Conservation (phyloP, 768 basidiomycete species). For the Naematelia aurantialba region DNA sequence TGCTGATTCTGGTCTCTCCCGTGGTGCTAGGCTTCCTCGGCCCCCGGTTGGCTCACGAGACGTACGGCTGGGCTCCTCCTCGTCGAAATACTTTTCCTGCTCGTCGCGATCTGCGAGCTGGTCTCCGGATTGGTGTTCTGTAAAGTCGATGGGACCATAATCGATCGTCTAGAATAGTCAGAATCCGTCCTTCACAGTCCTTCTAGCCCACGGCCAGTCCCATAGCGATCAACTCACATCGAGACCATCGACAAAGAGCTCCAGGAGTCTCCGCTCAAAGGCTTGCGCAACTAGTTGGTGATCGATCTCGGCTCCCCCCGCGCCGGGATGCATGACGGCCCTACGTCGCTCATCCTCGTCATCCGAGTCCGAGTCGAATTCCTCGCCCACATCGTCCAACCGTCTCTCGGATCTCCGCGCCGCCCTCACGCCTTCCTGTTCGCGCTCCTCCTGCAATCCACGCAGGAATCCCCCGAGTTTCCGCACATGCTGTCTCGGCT, state of each 20-base stretch:
- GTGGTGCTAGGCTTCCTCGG: not conserved
- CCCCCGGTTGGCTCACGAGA: conserved; percentile 6
- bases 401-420: conserved; percentile 38
- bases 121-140: conserved; percentile 36
- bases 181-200: not conserved
- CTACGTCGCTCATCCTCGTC: conserved; percentile 23
- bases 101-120: conserved; percentile 31
- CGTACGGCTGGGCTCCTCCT: conserved; percentile 33
- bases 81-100: conserved; percentile 46
- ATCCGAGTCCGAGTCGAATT: conserved; percentile 66
- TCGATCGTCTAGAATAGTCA: conserved; percentile 32
- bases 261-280: conserved; percentile 43
- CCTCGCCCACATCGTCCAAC: conserved; percentile 69
- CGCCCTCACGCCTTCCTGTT: conserved; percentile 55
- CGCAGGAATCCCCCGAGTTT: conserved; percentile 56
- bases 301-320: conserved; percentile 19
- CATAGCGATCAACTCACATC: conserved; percentile 35
- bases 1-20: not conserved
- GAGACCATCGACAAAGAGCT: conserved; percentile 47
- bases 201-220: not conserved
- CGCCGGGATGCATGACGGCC: not conserved
- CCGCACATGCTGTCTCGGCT: conserved; percentile 34
- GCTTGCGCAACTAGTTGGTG: conserved; percentile 33
- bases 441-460: conserved; percentile 58
- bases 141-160: conserved; percentile 43